These are phyloP conservation scores for Angomonas ambiguus DNA, from an alignment of 208 protist genomes.

Conservation along the genomic window DNA sequence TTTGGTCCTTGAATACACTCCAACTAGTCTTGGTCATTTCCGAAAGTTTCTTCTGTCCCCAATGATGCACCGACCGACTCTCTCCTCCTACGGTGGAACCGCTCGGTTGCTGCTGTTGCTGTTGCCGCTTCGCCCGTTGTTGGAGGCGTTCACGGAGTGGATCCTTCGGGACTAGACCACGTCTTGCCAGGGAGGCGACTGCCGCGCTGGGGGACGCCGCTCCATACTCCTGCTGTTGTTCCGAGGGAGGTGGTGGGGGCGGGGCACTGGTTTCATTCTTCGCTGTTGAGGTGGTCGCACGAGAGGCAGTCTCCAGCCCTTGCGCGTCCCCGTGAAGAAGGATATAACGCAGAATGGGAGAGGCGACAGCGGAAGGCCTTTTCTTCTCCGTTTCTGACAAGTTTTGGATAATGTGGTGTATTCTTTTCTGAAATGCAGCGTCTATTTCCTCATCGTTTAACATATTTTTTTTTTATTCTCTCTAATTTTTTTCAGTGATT, in stretches of 20 bases:
- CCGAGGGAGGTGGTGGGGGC: neutral
- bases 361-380: conserved; percentile 31
- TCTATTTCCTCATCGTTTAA: conserved; percentile 17
- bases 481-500: neutral
- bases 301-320: too few species aligned
- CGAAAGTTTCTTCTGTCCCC: conserved; percentile 14
- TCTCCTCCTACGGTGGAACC: neutral
- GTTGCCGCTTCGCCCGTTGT: conserved; percentile 28
- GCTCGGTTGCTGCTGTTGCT: conserved; percentile 12
- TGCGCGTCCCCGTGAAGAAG: conserved; percentile 19
- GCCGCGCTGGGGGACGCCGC: conserved; percentile 8
- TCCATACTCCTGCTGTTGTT: neutral
- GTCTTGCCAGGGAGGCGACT: conserved; percentile 33
- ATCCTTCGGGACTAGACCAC: conserved; percentile 56
- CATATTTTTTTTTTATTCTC: neutral
- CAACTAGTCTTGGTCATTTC: conserved; percentile 65
- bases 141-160: conserved; percentile 47
- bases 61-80: neutral
- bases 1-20: conserved; percentile 61
- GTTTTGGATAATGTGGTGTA: neutral
- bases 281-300: too few species aligned
- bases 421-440: conserved; percentile 24
- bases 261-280: neutral
- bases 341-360: conserved; percentile 38
- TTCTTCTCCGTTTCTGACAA: conserved; percentile 12